phyloP scores from a whole-genome alignment of 2,329 filamentous ascomycete genomes.

The Colletotrichum lentis region DNA sequence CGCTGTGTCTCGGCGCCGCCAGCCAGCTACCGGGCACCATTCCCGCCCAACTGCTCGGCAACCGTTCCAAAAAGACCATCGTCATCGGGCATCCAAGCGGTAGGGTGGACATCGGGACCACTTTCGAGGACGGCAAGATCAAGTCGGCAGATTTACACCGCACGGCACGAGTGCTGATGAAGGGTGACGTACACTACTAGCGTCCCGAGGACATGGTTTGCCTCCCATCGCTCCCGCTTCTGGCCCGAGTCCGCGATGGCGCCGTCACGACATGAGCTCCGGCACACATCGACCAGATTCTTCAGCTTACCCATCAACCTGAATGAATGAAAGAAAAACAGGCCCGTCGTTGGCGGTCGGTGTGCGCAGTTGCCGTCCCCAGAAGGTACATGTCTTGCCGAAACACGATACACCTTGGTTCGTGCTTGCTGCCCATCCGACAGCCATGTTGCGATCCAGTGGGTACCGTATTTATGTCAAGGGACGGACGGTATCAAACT shows the following conservation, averaged over 20 bases:
- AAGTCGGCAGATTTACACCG: constrained; percentile 56
- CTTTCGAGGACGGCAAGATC: constrained; percentile 51
- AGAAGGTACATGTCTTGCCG: background rate
- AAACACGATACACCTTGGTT: background rate
- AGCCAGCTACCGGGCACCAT: constrained; percentile 53
- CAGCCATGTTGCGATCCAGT: background rate
- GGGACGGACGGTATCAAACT: background rate
- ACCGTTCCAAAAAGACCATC: constrained; percentile 43
- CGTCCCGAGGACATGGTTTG: background rate
- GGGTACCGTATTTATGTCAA: background rate
- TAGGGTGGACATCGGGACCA: constrained; percentile 56
- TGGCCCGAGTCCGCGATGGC: background rate
- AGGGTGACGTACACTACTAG: constrained; percentile 57
- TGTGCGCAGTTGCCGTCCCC: background rate
- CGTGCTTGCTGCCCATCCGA: background rate
- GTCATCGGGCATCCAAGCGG: constrained; percentile 59
- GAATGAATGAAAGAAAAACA: background rate
- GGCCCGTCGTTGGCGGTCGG: background rate
- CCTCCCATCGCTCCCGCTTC: background rate
- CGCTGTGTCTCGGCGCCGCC: constrained; percentile 52
- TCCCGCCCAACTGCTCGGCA: constrained; percentile 46
- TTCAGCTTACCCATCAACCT: background rate
- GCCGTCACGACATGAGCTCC: background rate
- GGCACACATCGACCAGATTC: background rate
- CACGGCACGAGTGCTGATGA: constrained; percentile 60